Conservation (phyloP, 2,329 filamentous ascomycete species). For the Gnomoniopsis smithogilvyi region DNA sequence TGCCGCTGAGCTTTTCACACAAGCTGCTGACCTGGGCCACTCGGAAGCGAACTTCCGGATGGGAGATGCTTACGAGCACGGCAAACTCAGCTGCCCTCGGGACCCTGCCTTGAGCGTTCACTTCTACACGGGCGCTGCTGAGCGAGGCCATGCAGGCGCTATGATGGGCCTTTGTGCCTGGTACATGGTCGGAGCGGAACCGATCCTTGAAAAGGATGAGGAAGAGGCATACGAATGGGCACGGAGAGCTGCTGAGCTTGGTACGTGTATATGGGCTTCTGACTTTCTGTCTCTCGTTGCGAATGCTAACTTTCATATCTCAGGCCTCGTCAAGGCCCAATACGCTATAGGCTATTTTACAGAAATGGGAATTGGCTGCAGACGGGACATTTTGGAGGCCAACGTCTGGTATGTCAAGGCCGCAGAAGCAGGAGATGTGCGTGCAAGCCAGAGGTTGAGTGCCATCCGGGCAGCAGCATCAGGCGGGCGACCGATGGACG, state of each 20-base stretch:
- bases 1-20: conserved; percentile 89
- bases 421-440: conserved; percentile 85
- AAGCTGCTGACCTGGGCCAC: conserved; percentile 89
- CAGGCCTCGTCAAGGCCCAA: conserved; percentile 72
- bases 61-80: conserved; percentile 97
- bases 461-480: conserved; percentile 82
- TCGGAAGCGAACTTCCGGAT: conserved; percentile 81
- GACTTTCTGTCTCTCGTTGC: background rate
- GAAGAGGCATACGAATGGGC: conserved; percentile 97
- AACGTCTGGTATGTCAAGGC: conserved; percentile 99
- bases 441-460: conserved; percentile 80
- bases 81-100: conserved; percentile 78
- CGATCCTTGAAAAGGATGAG: conserved; percentile 90
- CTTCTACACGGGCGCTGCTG: conserved; percentile 92
- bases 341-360: conserved; percentile 97
- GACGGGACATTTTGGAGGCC: conserved; percentile 89
- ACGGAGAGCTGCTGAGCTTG: conserved; percentile 76
- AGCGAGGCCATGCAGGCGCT: conserved; percentile 75
- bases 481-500: conserved; percentile 55
- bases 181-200: conserved; percentile 95
- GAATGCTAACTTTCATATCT: conserved; percentile 15
- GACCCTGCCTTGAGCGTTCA: conserved; percentile 94
- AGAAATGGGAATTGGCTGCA: conserved; percentile 96
- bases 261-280: conserved; percentile 48
- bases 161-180: conserved; percentile 99